Evolutionary conservation across 495 filamentous ascomycete species (phyloP).

Genomic region (Cudoniella acicularis): DNA sequence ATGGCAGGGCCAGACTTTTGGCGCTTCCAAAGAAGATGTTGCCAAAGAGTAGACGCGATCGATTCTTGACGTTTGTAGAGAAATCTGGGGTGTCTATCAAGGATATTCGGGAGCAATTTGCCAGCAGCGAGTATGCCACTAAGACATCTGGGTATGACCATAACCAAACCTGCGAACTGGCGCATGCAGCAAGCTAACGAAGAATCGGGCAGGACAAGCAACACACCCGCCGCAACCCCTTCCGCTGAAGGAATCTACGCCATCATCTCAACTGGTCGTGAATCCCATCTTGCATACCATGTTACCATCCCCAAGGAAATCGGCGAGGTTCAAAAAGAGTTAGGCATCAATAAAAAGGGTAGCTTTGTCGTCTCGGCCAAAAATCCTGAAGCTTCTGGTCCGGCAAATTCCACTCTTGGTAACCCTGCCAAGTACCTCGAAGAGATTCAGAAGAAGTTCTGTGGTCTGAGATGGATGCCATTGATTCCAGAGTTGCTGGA

Average conservation of each 20-base stretch:
- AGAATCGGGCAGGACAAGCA: conserved; percentile 47
- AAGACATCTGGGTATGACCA: conserved; percentile 64
- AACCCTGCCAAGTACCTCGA: conserved; percentile 69
- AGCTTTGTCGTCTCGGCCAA: conserved; percentile 77
- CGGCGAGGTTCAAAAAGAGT: conserved; percentile 69
- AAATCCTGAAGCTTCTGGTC: conserved; percentile 69
- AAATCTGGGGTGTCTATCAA: conserved; percentile 64
- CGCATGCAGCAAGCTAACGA: too few relatives aligned
- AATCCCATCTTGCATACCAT: conserved; percentile 78
- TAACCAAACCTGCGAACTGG: too few relatives aligned
- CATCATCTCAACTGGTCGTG: conserved; percentile 65
- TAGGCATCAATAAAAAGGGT: conserved; percentile 69
- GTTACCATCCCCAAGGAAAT: conserved; percentile 71
- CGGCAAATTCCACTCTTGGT: conserved; percentile 58
- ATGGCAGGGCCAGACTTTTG: conserved; percentile 65
- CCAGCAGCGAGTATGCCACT: conserved; percentile 66
- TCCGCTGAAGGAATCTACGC: conserved; percentile 87
- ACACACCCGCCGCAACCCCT: conserved; percentile 65
- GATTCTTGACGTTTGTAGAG: conserved; percentile 83
- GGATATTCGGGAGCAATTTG: conserved; percentile 68
- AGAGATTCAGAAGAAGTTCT: conserved; percentile 70
- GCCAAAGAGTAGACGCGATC: conserved; percentile 65
- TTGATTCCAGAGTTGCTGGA: conserved; percentile 73
- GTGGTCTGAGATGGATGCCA: conserved; percentile 68
- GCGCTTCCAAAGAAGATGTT: conserved; percentile 85